Percentiles rank a stretch among this genome's conserved stretches.
phyloP scores from a whole-genome alignment of 176 grass and related monocot genomes.

The Rhynchospora pubera region DNA sequence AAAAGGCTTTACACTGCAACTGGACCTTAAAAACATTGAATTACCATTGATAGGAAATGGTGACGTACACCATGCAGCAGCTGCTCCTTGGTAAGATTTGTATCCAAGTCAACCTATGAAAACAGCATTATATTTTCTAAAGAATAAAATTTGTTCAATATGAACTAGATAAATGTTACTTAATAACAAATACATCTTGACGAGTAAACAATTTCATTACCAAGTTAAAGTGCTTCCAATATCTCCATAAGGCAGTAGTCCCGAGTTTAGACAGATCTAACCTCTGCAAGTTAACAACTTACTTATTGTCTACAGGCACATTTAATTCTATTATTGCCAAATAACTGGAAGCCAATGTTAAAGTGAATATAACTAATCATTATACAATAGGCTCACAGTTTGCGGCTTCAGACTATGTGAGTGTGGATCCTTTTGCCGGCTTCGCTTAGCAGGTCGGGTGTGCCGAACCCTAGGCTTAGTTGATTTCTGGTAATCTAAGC shows the following conservation, averaged over 20 bases:
- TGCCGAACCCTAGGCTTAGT: slow-evolving; percentile 37
- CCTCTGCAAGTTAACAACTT: slow-evolving; percentile 25
- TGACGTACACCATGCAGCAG: slow-evolving; percentile 30
- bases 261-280: slow-evolving; percentile 42
- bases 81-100: slow-evolving; percentile 39
- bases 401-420: slow-evolving; percentile 23
- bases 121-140: background rate
- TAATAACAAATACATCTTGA: background rate
- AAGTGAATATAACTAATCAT: background rate
- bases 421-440: slow-evolving; percentile 21
- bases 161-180: background rate
- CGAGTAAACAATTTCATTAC: slow-evolving; percentile 21
- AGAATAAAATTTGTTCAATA: background rate
- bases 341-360: background rate
- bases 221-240: slow-evolving; percentile 51
- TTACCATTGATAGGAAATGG: slow-evolving; percentile 43
- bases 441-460: slow-evolving; percentile 21
- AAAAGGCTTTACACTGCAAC: background rate
- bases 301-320: background rate
- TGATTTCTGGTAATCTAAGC: slow-evolving; percentile 38
- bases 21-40: background rate
- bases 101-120: slow-evolving; percentile 30
- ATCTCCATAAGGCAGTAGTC: slow-evolving; percentile 42
- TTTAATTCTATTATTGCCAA: background rate
- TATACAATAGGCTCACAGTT: slow-evolving; percentile 18